Conservation (phyloP, 768 basidiomycete species). For the Boletus sp. region DNA sequence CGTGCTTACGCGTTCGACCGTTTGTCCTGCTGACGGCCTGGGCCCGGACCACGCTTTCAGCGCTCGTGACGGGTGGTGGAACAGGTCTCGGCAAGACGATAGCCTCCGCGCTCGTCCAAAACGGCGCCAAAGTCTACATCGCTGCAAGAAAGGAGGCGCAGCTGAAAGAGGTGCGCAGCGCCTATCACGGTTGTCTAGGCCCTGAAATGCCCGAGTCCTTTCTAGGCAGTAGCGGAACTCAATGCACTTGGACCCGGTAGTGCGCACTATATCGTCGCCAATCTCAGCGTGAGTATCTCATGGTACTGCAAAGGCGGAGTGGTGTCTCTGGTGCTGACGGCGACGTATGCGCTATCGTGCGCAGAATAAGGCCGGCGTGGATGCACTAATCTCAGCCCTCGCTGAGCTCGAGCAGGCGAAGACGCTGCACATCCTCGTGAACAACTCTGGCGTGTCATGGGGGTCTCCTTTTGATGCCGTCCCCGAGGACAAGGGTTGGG, state of each 20-base stretch:
- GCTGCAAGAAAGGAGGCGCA: conserved; percentile 79
- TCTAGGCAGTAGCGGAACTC: conserved; percentile 53
- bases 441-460: conserved; percentile 82
- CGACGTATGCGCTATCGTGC: not conserved
- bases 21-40: not conserved
- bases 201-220: not conserved
- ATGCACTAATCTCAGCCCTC: conserved; percentile 65
- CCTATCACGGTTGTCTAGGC: conserved; percentile 33
- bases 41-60: conserved; percentile 31
- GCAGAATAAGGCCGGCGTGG: conserved; percentile 79
- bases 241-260: conserved; percentile 57
- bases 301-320: not conserved
- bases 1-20: not conserved
- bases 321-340: not conserved
- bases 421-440: conserved; percentile 79
- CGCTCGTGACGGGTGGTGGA: conserved; percentile 79
- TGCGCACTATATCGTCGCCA: conserved; percentile 71
- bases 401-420: conserved; percentile 53
- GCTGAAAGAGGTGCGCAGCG: conserved; percentile 59
- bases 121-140: conserved; percentile 88
- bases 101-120: conserved; percentile 75
- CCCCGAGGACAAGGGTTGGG: conserved; percentile 84
- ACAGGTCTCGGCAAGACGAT: conserved; percentile 86
- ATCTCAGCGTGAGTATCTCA: conserved; percentile 56
- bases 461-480: conserved; percentile 66